Conservation (phyloP, 768 basidiomycete genomes). For the Calocybe cyanea region DNA sequence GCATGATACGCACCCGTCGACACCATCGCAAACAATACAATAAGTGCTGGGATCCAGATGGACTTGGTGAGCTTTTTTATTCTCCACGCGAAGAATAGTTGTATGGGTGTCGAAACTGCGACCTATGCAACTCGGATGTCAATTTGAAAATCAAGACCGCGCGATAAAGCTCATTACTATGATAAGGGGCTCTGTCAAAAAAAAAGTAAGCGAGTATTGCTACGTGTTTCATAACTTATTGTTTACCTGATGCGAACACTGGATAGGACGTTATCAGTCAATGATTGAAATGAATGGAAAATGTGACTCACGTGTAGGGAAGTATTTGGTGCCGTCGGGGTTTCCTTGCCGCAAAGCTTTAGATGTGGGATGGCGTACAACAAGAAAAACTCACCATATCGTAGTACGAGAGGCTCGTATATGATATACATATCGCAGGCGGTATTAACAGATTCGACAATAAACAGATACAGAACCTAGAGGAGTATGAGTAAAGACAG, state of each 20-base stretch:
- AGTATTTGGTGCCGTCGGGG: conserved; percentile 12
- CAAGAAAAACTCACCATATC: conserved; percentile 26
- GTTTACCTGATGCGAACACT: conserved; percentile 30
- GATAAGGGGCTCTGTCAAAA: conserved; percentile 26
- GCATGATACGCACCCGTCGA: conserved; percentile 25
- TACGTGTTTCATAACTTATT: neutral
- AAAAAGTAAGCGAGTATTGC: neutral
- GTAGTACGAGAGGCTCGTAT: conserved; percentile 36
- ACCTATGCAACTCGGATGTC: conserved; percentile 21
- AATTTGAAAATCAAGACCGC: neutral
- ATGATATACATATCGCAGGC: conserved; percentile 31
- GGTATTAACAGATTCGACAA: conserved; percentile 34
- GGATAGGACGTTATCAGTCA: neutral
- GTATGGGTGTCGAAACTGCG: conserved; percentile 35
- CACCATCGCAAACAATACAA: conserved; percentile 23
- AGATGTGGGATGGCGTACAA: neutral
- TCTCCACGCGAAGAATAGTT: conserved; percentile 39
- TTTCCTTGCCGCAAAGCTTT: neutral
- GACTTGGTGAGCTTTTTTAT: conserved; percentile 30
- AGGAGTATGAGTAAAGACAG: neutral
- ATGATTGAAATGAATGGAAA: neutral
- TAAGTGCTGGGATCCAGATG: conserved; percentile 21
- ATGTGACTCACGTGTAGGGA: conserved; percentile 26
- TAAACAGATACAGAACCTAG: conserved; percentile 30
- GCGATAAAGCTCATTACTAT: conserved; percentile 4